Evolutionary conservation across 2,329 filamentous ascomycete species (phyloP).

Genomic region (Thielaviopsis populi): DNA sequence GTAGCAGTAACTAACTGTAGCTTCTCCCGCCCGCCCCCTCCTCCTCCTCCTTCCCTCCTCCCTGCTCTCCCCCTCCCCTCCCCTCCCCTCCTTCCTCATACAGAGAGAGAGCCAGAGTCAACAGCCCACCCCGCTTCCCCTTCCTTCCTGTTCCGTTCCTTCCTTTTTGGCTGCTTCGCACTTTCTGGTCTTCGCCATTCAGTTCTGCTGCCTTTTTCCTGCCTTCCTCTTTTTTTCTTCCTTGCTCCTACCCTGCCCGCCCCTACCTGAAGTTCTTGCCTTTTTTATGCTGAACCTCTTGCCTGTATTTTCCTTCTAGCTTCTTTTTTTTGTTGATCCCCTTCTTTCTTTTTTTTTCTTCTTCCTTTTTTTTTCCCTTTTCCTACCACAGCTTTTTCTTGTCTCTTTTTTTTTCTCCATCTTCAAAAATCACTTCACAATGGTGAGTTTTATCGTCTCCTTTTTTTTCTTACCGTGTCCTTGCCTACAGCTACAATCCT

Average conservation of each 20-base stretch:
- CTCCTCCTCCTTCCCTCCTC: background rate
- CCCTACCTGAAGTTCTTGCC: constrained; percentile 18
- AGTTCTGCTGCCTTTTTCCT: constrained; percentile 16
- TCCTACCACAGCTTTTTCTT: background rate
- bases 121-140: constrained; percentile 11
- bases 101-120: background rate
- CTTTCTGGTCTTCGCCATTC: background rate
- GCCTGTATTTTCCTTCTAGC: constrained; percentile 21
- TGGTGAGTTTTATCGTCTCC: constrained; percentile 13
- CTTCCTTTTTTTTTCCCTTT: constrained; percentile 16
- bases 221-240: constrained; percentile 10
- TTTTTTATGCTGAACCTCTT: constrained; percentile 19
- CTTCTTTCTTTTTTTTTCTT: constrained; percentile 20
- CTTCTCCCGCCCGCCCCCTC: background rate
- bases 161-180: constrained; percentile 5
- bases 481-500: background rate
- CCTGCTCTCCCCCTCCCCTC: background rate
- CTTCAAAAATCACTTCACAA: constrained; percentile 11
- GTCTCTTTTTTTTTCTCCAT: constrained; percentile 12
- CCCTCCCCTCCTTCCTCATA: background rate
- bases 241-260: constrained; percentile 14
- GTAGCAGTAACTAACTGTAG: no score
- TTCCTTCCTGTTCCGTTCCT: constrained; percentile 19
- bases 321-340: constrained; percentile 16
- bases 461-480: background rate